Evolutionary conservation across 805 yeast species (phyloP).

Genomic region (Wickerhamiella occidentalis): DNA sequence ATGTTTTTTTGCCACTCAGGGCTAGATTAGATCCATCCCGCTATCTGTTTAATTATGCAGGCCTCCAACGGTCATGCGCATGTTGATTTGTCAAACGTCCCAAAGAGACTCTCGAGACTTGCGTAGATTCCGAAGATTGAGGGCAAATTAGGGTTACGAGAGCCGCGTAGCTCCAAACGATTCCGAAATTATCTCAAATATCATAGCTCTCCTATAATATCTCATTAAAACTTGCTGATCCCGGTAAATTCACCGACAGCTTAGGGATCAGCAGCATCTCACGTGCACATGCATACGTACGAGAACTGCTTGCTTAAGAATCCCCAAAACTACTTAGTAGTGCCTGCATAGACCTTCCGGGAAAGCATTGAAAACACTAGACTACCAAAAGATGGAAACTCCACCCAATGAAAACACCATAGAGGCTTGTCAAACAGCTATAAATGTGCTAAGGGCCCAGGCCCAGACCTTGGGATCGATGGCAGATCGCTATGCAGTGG

Average conservation of each 20-base stretch:
- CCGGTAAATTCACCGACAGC: no score
- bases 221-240: no score
- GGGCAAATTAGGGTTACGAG: background rate
- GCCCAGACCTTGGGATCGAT: constrained; percentile 28
- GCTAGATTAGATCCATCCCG: background rate
- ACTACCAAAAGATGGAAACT: constrained; percentile 5
- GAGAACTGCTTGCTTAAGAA: background rate
- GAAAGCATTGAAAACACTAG: no score
- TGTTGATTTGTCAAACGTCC: background rate
- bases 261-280: background rate
- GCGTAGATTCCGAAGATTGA: background rate
- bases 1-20: no score
- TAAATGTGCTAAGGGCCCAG: constrained; percentile 27
- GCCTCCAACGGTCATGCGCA: background rate
- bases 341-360: no score
- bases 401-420: constrained; percentile 6
- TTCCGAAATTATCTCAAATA: no score
- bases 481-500: constrained; percentile 21
- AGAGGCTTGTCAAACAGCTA: constrained; percentile 25
- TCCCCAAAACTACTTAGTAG: background rate
- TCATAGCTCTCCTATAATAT: no score
- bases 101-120: background rate
- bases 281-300: constrained; percentile 2
- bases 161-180: no score
- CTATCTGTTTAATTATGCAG: background rate